phyloP scores from a whole-genome alignment of 2,329 filamentous ascomycete genomes.

The Lecanicillium sp. region DNA sequence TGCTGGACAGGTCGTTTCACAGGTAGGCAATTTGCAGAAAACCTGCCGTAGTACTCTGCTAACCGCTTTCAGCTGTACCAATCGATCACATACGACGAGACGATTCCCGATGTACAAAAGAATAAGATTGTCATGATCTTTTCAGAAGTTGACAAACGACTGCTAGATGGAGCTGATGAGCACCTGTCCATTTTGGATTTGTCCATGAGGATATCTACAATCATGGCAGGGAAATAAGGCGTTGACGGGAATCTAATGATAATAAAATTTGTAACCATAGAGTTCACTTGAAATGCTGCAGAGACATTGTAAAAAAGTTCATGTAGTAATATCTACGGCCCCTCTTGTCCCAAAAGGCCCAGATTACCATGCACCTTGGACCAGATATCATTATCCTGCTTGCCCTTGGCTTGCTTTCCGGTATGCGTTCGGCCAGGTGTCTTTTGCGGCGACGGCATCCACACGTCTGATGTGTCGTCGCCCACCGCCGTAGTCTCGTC shows the following conservation, averaged over 20 bases:
- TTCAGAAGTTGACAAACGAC: conserved; percentile 86
- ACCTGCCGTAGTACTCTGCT: conserved; percentile 8
- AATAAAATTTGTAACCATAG: conserved; percentile 2
- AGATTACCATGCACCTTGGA: conserved; percentile 44
- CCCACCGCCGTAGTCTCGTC: conserved; percentile 15
- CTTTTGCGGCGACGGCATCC: conserved; percentile 24
- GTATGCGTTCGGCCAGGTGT: conserved; percentile 17
- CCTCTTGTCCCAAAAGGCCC: conserved; percentile 38
- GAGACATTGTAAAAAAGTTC: conserved; percentile 9
- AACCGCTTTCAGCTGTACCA: conserved; percentile 60
- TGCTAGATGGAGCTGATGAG: conserved; percentile 93
- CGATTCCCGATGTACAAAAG: conserved; percentile 77
- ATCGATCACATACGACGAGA: conserved; percentile 73
- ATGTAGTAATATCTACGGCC: conserved; percentile 10
- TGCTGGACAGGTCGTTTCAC: conserved; percentile 75
- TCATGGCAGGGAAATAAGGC: conserved; percentile 45
- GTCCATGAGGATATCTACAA: conserved; percentile 69
- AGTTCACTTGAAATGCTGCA: not conserved
- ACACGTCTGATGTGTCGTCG: conserved; percentile 16
- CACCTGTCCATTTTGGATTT: conserved; percentile 86
- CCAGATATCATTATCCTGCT: conserved; percentile 37
- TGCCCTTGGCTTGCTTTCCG: conserved; percentile 10
- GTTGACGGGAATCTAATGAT: not conserved
- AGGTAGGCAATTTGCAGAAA: conserved; percentile 43
- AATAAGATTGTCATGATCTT: conserved; percentile 84